Evolutionary conservation across 1,139 yeast species (phyloP).

Genomic region (Hansenula sp.): DNA sequence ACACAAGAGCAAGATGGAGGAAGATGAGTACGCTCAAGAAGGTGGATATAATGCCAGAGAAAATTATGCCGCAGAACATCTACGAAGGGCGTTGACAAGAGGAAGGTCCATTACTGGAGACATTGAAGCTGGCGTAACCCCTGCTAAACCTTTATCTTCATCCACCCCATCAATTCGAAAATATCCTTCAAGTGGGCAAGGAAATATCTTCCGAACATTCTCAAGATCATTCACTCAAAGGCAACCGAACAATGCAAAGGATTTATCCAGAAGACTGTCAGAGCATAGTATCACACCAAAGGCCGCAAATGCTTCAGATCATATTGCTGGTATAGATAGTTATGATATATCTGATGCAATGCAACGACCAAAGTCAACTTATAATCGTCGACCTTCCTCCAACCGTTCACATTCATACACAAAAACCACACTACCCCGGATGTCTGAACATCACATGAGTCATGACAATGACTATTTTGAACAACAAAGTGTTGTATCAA

Average conservation of each 20-base stretch:
- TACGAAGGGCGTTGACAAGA: conserved; percentile 27
- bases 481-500: conserved; percentile 12
- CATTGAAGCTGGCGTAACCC: conserved; percentile 3
- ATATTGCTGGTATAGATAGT: conserved; percentile 37
- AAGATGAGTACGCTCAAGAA: conserved; percentile 18
- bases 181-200: neutral
- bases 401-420: neutral
- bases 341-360: conserved; percentile 11
- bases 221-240: conserved; percentile 18
- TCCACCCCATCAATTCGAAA: neutral
- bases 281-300: conserved; percentile 32
- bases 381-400: neutral
- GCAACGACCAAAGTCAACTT: conserved; percentile 7
- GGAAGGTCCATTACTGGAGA: neutral
- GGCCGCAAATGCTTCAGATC: conserved; percentile 38
- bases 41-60: conserved; percentile 31
- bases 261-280: conserved; percentile 23
- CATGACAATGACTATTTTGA: conserved; percentile 15
- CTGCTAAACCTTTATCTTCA: neutral
- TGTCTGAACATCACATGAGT: neutral
- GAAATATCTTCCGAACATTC: conserved; percentile 16
- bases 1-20: conserved; percentile 20
- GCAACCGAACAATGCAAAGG: conserved; percentile 21
- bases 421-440: neutral
- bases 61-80: conserved; percentile 29